phyloP scores from a whole-genome alignment of 75 land plant species.

The Chamaecyparis obtusa region DNA sequence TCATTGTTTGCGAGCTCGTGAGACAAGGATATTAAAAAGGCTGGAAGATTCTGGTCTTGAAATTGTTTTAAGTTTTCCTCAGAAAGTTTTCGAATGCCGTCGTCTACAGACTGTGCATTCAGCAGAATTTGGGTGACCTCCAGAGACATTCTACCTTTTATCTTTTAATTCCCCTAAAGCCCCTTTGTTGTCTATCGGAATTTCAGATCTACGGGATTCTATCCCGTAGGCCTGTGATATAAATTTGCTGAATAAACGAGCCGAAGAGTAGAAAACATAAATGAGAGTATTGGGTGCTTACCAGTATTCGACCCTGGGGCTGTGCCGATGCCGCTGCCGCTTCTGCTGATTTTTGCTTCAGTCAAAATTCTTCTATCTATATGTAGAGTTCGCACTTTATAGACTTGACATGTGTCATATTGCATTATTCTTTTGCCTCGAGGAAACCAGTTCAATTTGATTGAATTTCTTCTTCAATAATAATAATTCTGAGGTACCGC shows the following conservation, averaged over 20 bases:
- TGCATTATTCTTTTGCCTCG: too few relatives aligned
- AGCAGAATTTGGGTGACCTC: conserved; percentile 81
- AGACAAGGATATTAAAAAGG: conserved; percentile 71
- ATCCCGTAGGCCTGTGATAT: background rate
- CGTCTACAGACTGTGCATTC: conserved; percentile 85
- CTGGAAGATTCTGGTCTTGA: conserved; percentile 78
- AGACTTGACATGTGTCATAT: background rate
- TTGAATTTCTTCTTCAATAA: background rate
- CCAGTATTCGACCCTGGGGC: background rate
- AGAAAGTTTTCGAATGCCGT: conserved; percentile 65
- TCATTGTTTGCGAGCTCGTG: conserved; percentile 69
- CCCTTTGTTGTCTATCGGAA: background rate
- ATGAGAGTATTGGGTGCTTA: background rate
- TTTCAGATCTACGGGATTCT: background rate
- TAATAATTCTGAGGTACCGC: background rate
- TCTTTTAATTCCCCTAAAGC: background rate
- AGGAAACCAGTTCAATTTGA: background rate
- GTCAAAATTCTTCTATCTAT: background rate
- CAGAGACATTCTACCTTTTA: conserved; percentile 15
- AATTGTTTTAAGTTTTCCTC: conserved; percentile 81
- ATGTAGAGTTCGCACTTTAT: background rate
- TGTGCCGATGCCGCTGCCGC: background rate
- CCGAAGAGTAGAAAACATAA: too few relatives aligned
- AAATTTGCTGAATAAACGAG: background rate
- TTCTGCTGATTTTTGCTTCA: background rate